These are phyloP conservation scores for Fusarium oligoseptatum DNA, from an alignment of 2,329 filamentous ascomycete genomes.

Conservation along the genomic window DNA sequence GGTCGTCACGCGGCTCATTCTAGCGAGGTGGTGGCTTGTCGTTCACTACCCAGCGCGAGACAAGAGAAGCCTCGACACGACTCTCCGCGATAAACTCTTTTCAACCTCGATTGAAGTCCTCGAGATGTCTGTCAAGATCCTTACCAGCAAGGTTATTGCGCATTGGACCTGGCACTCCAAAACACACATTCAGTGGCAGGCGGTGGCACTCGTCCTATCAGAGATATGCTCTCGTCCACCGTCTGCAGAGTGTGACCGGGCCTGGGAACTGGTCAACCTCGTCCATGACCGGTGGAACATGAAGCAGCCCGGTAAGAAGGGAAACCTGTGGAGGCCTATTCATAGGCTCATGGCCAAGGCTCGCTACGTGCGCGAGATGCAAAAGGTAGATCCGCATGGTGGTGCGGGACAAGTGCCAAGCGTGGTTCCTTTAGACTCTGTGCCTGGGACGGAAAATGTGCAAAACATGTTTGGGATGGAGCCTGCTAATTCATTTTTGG, in stretches of 20 bases:
- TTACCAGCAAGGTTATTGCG: constrained; percentile 64
- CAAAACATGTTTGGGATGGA: not conserved
- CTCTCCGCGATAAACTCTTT: not conserved
- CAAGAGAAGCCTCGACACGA: not conserved
- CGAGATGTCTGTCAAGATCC: not conserved
- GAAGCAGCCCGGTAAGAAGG: not conserved
- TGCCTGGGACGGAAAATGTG: not conserved
- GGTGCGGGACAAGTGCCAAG: not conserved
- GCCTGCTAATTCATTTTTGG: not conserved
- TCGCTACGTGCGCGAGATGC: not conserved
- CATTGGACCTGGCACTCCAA: constrained; percentile 76
- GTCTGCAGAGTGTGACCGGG: constrained; percentile 35
- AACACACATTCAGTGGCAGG: constrained; percentile 76
- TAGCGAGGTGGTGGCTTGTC: not conserved
- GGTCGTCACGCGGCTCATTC: not conserved
- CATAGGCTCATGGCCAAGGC: not conserved
- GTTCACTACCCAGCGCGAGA: not conserved
- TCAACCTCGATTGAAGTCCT: not conserved
- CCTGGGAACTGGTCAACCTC: not conserved
- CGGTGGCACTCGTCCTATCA: constrained; percentile 71
- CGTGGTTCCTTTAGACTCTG: too few relatives aligned
- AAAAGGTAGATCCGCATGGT: not conserved
- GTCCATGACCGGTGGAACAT: not conserved
- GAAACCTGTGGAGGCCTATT: not conserved
- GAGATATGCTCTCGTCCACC: constrained; percentile 61